Conservation (phyloP, 2,329 filamentous ascomycete species). For the Ceratocystis papillata region DNA sequence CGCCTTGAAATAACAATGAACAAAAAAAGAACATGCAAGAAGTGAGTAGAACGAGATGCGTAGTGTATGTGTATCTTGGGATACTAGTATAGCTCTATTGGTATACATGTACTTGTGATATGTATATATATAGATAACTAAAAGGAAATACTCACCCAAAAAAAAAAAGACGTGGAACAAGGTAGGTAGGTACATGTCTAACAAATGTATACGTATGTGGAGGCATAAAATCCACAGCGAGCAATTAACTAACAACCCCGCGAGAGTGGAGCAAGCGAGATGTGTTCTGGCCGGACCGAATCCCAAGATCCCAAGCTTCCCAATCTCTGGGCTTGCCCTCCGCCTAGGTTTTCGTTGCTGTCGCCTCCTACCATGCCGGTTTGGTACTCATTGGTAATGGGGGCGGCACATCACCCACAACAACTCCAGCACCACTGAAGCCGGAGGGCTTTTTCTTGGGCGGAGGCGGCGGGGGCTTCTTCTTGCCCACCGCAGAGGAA, state of each 20-base stretch:
- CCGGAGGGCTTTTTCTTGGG: slow-evolving; percentile 43
- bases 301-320: too few species aligned
- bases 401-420: slow-evolving; percentile 34
- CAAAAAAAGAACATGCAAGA: neutral
- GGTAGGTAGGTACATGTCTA: too few species aligned
- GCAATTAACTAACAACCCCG: too few species aligned
- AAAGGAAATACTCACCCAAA: neutral
- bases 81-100: slow-evolving; percentile 2
- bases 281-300: too few species aligned
- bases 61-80: neutral
- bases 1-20: neutral
- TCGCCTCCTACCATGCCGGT: slow-evolving; percentile 30
- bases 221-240: too few species aligned
- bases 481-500: slow-evolving; percentile 34
- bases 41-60: too few species aligned
- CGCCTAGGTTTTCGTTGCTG: neutral
- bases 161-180: neutral
- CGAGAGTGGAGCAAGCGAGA: too few species aligned
- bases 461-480: slow-evolving; percentile 44
- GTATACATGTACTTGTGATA: slow-evolving; percentile 1
- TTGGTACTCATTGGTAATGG: slow-evolving; percentile 44
- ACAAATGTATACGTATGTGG: too few species aligned
- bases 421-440: slow-evolving; percentile 12
- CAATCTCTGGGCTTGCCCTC: too few species aligned
- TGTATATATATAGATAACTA: neutral